Evolutionary conservation across 305 asterid genomes (phyloP).

Genomic region (Fraxinus nigra): DNA sequence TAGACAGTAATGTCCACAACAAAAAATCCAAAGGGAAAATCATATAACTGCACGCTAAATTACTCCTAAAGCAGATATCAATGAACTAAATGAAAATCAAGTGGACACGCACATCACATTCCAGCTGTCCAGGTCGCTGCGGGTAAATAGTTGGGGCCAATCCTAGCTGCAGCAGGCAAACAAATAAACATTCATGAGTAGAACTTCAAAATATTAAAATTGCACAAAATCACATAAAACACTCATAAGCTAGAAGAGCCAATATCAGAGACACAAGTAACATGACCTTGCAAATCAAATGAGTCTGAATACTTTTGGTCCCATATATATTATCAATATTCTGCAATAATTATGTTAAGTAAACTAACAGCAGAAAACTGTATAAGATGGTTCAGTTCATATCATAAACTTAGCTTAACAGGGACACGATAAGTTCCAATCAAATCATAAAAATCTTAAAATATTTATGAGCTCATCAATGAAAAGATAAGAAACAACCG

Average conservation of each 20-base stretch:
- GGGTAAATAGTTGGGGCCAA: conserved; percentile 60
- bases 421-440: background rate
- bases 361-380: background rate
- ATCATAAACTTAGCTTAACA: background rate
- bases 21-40: conserved; percentile 2
- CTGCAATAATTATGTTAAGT: background rate
- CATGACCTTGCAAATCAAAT: conserved; percentile 20
- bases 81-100: conserved; percentile 9
- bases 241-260: conserved; percentile 1
- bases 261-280: background rate
- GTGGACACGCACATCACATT: conserved; percentile 74
- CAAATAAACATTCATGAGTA: conserved; percentile 24
- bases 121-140: conserved; percentile 89
- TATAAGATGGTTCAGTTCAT: background rate
- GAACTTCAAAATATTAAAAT: conserved; percentile 5
- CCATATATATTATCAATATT: background rate
- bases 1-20: background rate
- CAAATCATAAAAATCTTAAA: background rate
- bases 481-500: background rate
- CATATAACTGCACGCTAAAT: background rate
- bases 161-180: conserved; percentile 66
- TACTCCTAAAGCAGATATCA: background rate
- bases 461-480: conserved; percentile 10
- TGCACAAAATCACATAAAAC: conserved; percentile 5
- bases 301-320: background rate